Evolutionary conservation across 192 early-diverging fungal genomes (phyloP).

Genomic region (Rhizoclosmatium globosum): DNA sequence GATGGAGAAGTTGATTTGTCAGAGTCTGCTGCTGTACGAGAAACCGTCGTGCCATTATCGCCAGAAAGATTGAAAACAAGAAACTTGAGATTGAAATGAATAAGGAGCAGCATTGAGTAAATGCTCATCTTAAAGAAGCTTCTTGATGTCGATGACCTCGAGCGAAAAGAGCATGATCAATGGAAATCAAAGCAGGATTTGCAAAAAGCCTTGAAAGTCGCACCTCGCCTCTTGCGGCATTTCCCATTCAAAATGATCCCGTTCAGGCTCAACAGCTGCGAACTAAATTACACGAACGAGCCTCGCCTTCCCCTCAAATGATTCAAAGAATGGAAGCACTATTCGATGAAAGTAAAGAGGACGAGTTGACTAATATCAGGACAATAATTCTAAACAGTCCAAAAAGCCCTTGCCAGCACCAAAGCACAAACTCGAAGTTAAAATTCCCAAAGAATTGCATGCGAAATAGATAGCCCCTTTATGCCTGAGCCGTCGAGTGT

Average conservation of each 20-base stretch:
- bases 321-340: not conserved
- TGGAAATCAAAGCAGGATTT: conserved; percentile 11
- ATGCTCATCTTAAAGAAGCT: conserved; percentile 19
- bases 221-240: conserved; percentile 5
- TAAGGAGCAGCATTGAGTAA: conserved; percentile 10
- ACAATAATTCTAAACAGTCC: not conserved
- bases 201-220: conserved; percentile 23
- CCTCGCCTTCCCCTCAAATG: not conserved
- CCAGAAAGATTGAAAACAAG: conserved; percentile 7
- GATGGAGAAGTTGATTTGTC: conserved; percentile 32
- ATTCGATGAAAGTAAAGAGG: not conserved
- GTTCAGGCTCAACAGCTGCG: not conserved
- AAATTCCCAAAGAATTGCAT: not conserved
- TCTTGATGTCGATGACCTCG: conserved; percentile 1
- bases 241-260: not conserved
- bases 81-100: not conserved
- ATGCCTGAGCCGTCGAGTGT: conserved; percentile 30
- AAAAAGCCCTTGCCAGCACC: conserved; percentile 11
- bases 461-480: conserved; percentile 15
- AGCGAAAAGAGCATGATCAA: not conserved
- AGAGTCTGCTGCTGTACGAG: conserved; percentile 22
- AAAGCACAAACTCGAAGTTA: conserved; percentile 12
- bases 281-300: not conserved
- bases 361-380: not conserved
- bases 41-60: conserved; percentile 10